Evolutionary conservation across 2,329 filamentous ascomycete genomes (phyloP).

Genomic region (Colletotrichum sp.): DNA sequence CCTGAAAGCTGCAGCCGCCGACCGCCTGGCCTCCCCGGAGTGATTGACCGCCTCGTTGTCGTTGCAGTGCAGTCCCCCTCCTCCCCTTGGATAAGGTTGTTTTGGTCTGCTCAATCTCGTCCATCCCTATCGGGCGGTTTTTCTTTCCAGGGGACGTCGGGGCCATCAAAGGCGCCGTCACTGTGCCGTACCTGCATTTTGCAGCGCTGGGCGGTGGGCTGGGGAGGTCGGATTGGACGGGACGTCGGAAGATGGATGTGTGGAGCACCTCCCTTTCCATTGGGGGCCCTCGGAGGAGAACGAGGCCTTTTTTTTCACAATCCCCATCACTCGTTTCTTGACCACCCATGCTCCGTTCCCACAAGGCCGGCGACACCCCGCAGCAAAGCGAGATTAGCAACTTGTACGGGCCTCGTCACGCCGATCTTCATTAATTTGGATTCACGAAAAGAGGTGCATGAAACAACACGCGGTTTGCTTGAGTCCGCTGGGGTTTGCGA

Average conservation of each 20-base stretch:
- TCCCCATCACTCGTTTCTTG: background rate
- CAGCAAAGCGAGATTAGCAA: conserved; percentile 13
- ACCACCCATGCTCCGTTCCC: background rate
- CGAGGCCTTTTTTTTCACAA: background rate
- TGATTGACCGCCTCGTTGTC: background rate
- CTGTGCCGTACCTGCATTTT: conserved; percentile 9
- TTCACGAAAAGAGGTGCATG: background rate
- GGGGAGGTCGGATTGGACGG: background rate
- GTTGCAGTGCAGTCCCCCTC: background rate
- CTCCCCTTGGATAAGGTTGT: conserved; percentile 10
- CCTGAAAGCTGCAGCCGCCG: background rate
- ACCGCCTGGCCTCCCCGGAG: background rate
- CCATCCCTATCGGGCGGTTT: background rate
- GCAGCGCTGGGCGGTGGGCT: background rate
- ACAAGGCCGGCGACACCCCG: background rate
- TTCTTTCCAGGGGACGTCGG: background rate
- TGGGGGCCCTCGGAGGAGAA: background rate
- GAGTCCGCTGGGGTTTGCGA: background rate
- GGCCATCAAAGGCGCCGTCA: background rate
- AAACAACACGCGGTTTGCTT: background rate
- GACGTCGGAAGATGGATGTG: background rate
- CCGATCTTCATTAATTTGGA: conserved; percentile 8
- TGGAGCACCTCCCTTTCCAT: background rate
- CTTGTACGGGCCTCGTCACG: background rate
- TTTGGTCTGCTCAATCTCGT: background rate